These are phyloP conservation scores for Podosphaera leucotricha DNA, from an alignment of 2,329 filamentous ascomycete genomes.

Conservation along the genomic window DNA sequence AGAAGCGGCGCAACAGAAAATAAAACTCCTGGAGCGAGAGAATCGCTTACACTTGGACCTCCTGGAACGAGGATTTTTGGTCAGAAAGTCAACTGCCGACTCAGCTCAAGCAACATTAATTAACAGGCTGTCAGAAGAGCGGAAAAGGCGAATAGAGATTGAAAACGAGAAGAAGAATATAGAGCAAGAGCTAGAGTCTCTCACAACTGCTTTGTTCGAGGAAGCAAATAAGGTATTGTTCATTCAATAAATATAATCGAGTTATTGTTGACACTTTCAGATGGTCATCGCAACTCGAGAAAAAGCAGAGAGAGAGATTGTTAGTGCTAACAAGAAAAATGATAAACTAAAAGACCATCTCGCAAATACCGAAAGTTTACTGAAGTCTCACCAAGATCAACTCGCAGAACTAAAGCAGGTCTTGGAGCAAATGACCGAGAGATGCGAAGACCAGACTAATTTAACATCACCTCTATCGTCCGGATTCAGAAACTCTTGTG, in stretches of 20 bases:
- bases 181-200: constrained; percentile 71
- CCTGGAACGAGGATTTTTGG: constrained; percentile 49
- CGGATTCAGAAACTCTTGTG: constrained; percentile 45
- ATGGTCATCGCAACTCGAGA: constrained; percentile 89
- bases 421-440: constrained; percentile 63
- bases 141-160: constrained; percentile 33
- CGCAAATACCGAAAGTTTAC: constrained; percentile 61
- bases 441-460: constrained; percentile 47
- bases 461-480: constrained; percentile 58
- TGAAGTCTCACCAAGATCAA: constrained; percentile 83
- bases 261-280: constrained; percentile 44
- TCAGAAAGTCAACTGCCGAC: constrained; percentile 53
- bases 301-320: constrained; percentile 66
- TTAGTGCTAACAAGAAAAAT: constrained; percentile 59
- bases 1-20: constrained; percentile 42
- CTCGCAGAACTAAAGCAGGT: constrained; percentile 74
- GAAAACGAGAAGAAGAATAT: constrained; percentile 72
- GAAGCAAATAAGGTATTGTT: constrained; percentile 62
- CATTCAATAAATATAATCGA: constrained; percentile 28
- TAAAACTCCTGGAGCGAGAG: constrained; percentile 40
- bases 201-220: constrained; percentile 87
- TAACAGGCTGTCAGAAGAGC: constrained; percentile 38
- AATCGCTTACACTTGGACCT: constrained; percentile 41
- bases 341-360: constrained; percentile 72
- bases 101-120: constrained; percentile 39